Evolutionary conservation across 768 basidiomycete genomes (phyloP).

Genomic region (Hygrophoropsis aurantiaca): DNA sequence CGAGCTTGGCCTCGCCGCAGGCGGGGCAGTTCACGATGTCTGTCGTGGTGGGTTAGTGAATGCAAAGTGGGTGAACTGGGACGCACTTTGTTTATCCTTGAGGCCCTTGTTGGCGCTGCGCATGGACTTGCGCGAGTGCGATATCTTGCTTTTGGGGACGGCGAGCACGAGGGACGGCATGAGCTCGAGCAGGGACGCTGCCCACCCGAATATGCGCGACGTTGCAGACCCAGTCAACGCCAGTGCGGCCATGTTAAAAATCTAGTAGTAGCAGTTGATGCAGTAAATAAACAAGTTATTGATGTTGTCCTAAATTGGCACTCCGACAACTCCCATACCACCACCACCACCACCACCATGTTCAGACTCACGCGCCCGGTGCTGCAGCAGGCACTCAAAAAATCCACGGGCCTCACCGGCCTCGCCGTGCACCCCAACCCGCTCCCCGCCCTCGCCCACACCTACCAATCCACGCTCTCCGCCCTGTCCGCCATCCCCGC

Average conservation of each 20-base stretch:
- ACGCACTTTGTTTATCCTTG: constrained; percentile 87
- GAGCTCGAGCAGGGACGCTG: constrained; percentile 64
- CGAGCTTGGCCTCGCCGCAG: constrained; percentile 85
- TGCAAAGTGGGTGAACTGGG: background rate
- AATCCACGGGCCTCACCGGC: constrained; percentile 84
- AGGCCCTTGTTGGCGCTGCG: constrained; percentile 91
- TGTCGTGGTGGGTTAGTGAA: constrained; percentile 30
- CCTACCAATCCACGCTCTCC: constrained; percentile 77
- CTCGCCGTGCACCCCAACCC: constrained; percentile 83
- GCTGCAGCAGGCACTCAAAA: constrained; percentile 61
- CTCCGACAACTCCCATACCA: constrained; percentile 8
- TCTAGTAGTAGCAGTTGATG: constrained; percentile 14
- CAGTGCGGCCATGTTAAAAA: constrained; percentile 25
- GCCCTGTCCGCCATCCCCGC: constrained; percentile 70
- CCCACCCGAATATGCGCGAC: too few relatives aligned
- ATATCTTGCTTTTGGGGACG: constrained; percentile 92
- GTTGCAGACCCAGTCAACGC: constrained; percentile 37
- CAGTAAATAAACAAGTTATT: constrained; percentile 15
- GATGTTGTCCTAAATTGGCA: constrained; percentile 34
- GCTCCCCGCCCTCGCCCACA: constrained; percentile 70
- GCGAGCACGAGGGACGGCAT: constrained; percentile 88
- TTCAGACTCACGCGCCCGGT: constrained; percentile 76
- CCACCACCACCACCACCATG: constrained; percentile 46
- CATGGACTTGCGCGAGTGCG: constrained; percentile 95
- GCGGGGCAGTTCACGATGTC: constrained; percentile 91